A percentile compares a stretch with the other conserved stretches of the same genome.
Conservation (phyloP, 441 rosid species). For the Raphanus hybrid region DNA sequence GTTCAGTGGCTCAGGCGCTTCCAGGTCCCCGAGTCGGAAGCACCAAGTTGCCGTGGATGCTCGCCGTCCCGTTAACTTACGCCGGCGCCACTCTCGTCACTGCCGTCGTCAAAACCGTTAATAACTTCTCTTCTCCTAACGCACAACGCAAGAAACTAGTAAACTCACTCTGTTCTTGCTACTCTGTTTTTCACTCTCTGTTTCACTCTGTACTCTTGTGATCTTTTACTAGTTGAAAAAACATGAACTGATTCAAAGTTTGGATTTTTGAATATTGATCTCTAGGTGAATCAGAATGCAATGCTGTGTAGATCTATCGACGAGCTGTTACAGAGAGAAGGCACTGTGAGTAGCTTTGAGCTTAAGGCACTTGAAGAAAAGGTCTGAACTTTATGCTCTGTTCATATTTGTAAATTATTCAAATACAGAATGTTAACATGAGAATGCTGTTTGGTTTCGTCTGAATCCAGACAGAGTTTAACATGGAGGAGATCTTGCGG, state of each 20-base stretch:
- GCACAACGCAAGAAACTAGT: constrained; percentile 76
- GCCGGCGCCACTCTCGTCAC: constrained; percentile 70
- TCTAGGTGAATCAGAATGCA: constrained; percentile 87
- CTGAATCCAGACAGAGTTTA: too few relatives aligned
- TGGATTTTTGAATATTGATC: constrained; percentile 11
- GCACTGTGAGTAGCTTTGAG: constrained; percentile 55
- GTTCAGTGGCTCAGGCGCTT: constrained; percentile 87
- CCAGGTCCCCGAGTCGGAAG: constrained; percentile 95
- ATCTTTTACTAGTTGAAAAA: constrained; percentile 43
- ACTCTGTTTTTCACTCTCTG: neutral
- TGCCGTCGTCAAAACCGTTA: constrained; percentile 78
- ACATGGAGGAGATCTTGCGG: too few relatives aligned
- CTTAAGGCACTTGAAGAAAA: constrained; percentile 58
- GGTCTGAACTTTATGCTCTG: constrained; percentile 50
- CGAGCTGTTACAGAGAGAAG: constrained; percentile 66
- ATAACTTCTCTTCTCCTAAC: constrained; percentile 76
- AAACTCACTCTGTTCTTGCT: constrained; percentile 15
- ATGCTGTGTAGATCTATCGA: constrained; percentile 75
- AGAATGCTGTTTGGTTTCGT: neutral
- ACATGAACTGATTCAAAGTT: constrained; percentile 28
- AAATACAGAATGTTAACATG: neutral
- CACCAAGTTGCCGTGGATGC: constrained; percentile 92
- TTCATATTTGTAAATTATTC: neutral
- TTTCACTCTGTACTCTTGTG: neutral
- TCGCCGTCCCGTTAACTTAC: constrained; percentile 83